phyloP scores from a whole-genome alignment of 495 filamentous ascomycete genomes.

The Chaetomium tenue region DNA sequence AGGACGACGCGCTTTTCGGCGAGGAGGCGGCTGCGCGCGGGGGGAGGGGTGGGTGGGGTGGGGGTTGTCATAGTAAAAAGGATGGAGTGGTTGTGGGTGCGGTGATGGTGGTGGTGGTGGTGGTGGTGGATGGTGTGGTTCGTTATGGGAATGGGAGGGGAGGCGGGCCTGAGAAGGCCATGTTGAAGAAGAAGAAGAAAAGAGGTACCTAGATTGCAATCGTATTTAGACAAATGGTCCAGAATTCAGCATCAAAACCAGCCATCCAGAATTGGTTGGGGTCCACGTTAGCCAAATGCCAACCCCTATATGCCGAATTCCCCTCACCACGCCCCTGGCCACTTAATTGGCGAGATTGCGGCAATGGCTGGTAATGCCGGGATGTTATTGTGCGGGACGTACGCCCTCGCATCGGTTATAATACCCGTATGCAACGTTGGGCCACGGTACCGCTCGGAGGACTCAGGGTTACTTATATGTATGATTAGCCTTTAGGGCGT shows the following conservation, averaged over 20 bases:
- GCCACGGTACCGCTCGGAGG: not conserved
- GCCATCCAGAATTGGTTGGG: not conserved
- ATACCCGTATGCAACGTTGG: slow-evolving; percentile 15
- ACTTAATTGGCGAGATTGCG: not conserved
- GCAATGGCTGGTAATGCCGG: slow-evolving; percentile 1
- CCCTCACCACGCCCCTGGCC: slow-evolving; percentile 10
- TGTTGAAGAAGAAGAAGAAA: not conserved
- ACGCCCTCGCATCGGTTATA: not conserved
- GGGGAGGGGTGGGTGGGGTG: not conserved
- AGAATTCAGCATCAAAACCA: too few relatives aligned
- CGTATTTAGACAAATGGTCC: too few relatives aligned
- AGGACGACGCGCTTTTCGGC: slow-evolving; percentile 33
- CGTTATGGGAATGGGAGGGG: not conserved
- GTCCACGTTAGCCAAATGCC: slow-evolving; percentile 3
- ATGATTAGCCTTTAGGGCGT: too few relatives aligned
- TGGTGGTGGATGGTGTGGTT: not conserved
- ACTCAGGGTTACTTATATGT: too few relatives aligned
- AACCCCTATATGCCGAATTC: slow-evolving; percentile 13
- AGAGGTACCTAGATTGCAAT: too few relatives aligned
- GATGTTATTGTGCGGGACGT: not conserved
- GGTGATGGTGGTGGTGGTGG: not conserved
- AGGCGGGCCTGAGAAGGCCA: not conserved
- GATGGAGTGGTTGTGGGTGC: not conserved
- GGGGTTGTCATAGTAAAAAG: not conserved
- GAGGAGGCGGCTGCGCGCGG: slow-evolving; percentile 19